phyloP scores from a whole-genome alignment of 2,329 filamentous ascomycete genomes.

The Phialocephala subalpina region DNA sequence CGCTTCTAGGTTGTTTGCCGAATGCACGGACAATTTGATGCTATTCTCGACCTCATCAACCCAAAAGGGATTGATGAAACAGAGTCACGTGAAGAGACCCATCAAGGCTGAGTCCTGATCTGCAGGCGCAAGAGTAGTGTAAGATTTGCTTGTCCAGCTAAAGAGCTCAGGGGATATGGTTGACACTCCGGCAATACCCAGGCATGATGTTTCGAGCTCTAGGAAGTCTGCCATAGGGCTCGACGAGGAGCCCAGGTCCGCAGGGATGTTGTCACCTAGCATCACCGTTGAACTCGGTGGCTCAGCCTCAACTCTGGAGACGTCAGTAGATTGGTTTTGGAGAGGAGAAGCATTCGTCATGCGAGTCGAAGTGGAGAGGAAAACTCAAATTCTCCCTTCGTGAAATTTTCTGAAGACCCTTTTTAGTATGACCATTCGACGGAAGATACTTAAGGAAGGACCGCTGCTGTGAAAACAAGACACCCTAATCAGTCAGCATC shows the following conservation, averaged over 20 bases:
- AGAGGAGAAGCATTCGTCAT: slow-evolving; percentile 11
- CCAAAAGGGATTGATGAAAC: not conserved
- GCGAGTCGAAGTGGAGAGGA: not conserved
- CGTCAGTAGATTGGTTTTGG: slow-evolving; percentile 8
- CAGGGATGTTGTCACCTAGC: slow-evolving; percentile 15
- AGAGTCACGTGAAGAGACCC: not conserved
- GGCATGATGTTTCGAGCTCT: not conserved
- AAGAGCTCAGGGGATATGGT: not conserved
- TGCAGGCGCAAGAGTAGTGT: not conserved
- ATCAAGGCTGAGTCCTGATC: not conserved
- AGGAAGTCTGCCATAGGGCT: not conserved
- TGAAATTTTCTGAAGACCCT: not conserved
- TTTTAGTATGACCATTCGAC: not conserved
- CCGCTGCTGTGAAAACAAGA: not conserved
- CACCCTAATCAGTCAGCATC: slow-evolving; percentile 6
- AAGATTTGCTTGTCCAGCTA: not conserved
- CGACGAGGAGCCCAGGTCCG: not conserved
- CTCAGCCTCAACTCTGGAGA: slow-evolving; percentile 16
- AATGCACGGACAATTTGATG: not conserved
- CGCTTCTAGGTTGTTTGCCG: not conserved
- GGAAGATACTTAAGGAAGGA: slow-evolving; percentile 12
- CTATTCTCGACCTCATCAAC: not conserved
- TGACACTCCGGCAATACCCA: not conserved
- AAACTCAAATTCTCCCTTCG: not conserved
- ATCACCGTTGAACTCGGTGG: not conserved